These are phyloP conservation scores for Leucosporidium yakuticum DNA, from an alignment of 768 basidiomycete genomes.

Conservation along the genomic window DNA sequence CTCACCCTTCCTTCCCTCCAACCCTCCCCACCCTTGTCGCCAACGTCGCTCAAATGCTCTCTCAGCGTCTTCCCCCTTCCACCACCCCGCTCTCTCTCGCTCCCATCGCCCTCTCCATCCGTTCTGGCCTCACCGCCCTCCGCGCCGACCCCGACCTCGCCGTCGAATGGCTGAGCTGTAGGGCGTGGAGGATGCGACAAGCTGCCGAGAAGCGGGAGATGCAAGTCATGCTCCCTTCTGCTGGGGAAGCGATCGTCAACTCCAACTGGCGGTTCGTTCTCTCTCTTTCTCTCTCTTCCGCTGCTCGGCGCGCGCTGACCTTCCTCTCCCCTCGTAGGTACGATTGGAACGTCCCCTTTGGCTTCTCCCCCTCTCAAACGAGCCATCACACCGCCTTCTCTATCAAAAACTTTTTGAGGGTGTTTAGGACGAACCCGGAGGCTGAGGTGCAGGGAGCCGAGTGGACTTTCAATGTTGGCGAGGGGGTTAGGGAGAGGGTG, in stretches of 20 bases:
- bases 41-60: slow-evolving; percentile 1
- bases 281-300: neutral
- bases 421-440: neutral
- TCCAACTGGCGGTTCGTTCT: neutral
- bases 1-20: neutral
- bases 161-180: neutral
- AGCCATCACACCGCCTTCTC: neutral
- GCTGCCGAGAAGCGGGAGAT: neutral
- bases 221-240: neutral
- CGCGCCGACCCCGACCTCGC: neutral
- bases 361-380: neutral
- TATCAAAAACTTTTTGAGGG: neutral
- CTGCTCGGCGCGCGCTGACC: neutral
- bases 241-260: neutral
- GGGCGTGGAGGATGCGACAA: neutral
- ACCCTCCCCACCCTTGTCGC: neutral
- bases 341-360: neutral
- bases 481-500: neutral
- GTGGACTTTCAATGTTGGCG: neutral
- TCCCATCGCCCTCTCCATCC: neutral
- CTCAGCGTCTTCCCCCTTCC: neutral
- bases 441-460: slow-evolving; percentile 7
- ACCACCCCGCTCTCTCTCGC: neutral
- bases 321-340: neutral
- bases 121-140: neutral